Percentiles rank a stretch among this genome's conserved stretches.
phyloP scores from a whole-genome alignment of 1,139 yeast species.

The Suhomyces panamericanus region DNA sequence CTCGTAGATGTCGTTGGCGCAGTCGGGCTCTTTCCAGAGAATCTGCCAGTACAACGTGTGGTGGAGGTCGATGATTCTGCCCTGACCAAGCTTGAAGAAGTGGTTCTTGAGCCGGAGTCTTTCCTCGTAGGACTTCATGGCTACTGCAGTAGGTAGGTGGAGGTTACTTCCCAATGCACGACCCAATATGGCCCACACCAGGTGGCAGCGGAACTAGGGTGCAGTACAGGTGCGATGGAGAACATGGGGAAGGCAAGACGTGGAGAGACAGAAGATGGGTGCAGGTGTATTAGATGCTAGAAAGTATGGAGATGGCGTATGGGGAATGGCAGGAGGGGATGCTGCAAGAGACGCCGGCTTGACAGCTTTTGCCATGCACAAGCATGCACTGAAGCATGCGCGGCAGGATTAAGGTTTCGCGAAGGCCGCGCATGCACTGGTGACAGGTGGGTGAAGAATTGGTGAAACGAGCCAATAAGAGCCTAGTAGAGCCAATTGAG shows the following conservation, averaged over 20 bases:
- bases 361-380: neutral
- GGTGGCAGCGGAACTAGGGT: neutral
- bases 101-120: slow-evolving; percentile 60
- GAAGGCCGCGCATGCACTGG: neutral
- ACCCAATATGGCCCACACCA: neutral
- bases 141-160: neutral
- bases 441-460: neutral
- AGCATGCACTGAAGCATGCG: too few relatives aligned
- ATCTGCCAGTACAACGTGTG: slow-evolving; percentile 55
- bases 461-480: too few relatives aligned
- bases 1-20: slow-evolving; percentile 47
- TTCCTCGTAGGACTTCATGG: slow-evolving; percentile 75
- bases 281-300: neutral
- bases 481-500: too few relatives aligned
- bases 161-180: neutral
- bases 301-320: neutral
- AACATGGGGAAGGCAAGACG: neutral
- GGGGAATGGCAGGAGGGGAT: neutral
- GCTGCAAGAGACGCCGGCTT: neutral
- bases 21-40: slow-evolving; percentile 33
- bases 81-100: slow-evolving; percentile 63
- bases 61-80: slow-evolving; percentile 42
- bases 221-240: neutral
- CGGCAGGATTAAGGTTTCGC: too few relatives aligned
- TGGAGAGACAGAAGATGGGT: too few relatives aligned